Evolutionary conservation across 2,329 filamentous ascomycete genomes (phyloP).

Genomic region (Plectosphaerella cucumerina): DNA sequence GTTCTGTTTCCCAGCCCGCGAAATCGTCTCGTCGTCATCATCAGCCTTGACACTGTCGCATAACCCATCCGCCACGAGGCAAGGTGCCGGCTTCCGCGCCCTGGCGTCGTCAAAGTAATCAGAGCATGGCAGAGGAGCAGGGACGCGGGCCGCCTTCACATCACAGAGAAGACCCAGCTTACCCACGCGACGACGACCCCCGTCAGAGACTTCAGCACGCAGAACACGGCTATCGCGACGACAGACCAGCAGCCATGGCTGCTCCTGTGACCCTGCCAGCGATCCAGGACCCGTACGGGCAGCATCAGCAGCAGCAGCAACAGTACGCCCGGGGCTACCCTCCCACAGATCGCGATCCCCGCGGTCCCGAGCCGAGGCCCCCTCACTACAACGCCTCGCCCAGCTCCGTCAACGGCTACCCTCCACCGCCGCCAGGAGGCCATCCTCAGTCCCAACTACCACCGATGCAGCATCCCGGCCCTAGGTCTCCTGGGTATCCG

Average conservation of each 20-base stretch:
- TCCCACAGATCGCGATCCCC: slow-evolving; percentile 31
- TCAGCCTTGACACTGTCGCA: not conserved
- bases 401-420: slow-evolving; percentile 41
- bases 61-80: not conserved
- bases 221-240: slow-evolving; percentile 25
- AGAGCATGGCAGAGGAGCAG: slow-evolving; percentile 15
- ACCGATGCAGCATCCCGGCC: slow-evolving; percentile 11
- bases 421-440: slow-evolving; percentile 20
- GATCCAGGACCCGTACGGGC: slow-evolving; percentile 41
- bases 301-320: slow-evolving; percentile 24
- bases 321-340: slow-evolving; percentile 26
- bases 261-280: slow-evolving; percentile 43
- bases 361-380: slow-evolving; percentile 8
- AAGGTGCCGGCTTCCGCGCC: not conserved
- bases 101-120: not conserved
- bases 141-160: slow-evolving; percentile 14
- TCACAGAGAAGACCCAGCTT: slow-evolving; percentile 11
- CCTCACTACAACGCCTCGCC: slow-evolving; percentile 33
- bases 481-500: slow-evolving; percentile 12
- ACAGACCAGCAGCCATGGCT: slow-evolving; percentile 38
- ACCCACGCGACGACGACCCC: slow-evolving; percentile 11
- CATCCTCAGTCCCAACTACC: slow-evolving; percentile 9
- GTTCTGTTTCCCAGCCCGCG: not conserved
- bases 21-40: not conserved
- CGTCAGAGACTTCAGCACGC: slow-evolving; percentile 9